Conservation (phyloP, 176 grass and related monocot species). For the Phoenix roebelenii region DNA sequence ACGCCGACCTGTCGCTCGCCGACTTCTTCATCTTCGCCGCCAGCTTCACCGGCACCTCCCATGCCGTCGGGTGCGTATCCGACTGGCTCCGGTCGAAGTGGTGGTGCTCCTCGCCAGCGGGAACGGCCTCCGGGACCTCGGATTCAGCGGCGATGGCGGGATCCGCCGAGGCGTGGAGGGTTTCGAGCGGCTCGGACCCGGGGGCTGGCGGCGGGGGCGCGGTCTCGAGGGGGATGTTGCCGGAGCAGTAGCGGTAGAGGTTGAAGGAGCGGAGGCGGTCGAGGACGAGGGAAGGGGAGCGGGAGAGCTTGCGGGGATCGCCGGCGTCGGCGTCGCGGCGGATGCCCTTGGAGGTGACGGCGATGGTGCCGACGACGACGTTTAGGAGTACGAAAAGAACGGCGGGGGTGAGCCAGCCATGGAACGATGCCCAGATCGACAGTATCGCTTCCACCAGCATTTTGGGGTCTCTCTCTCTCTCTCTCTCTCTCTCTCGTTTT, state of each 20-base stretch:
- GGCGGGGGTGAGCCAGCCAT: conserved; percentile 66
- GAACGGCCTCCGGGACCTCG: no score
- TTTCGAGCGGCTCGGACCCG: background rate
- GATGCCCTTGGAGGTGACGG: conserved; percentile 54
- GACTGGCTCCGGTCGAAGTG: conserved; percentile 51
- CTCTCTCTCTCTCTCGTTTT: background rate
- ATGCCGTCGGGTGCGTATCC: conserved; percentile 30
- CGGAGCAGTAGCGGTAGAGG: conserved; percentile 25
- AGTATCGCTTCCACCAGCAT: conserved; percentile 59
- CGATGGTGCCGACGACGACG: conserved; percentile 95
- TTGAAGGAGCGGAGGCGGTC: conserved; percentile 68
- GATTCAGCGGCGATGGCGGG: no score
- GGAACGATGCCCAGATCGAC: conserved; percentile 43
- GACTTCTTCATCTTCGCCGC: conserved; percentile 59
- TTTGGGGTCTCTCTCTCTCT: background rate
- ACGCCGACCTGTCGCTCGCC: conserved; percentile 62
- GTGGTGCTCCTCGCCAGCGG: background rate
- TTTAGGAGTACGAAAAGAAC: conserved; percentile 84
- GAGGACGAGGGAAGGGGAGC: conserved; percentile 58
- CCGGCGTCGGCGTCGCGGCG: background rate
- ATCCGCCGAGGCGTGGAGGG: no score
- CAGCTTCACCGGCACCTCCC: conserved; percentile 21
- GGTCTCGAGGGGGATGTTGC: background rate
- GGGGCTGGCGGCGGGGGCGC: background rate
- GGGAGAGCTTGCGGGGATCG: conserved; percentile 9